These are phyloP conservation scores for Alnus rubra DNA, from an alignment of 306 rosid species.

Conservation along the genomic window DNA sequence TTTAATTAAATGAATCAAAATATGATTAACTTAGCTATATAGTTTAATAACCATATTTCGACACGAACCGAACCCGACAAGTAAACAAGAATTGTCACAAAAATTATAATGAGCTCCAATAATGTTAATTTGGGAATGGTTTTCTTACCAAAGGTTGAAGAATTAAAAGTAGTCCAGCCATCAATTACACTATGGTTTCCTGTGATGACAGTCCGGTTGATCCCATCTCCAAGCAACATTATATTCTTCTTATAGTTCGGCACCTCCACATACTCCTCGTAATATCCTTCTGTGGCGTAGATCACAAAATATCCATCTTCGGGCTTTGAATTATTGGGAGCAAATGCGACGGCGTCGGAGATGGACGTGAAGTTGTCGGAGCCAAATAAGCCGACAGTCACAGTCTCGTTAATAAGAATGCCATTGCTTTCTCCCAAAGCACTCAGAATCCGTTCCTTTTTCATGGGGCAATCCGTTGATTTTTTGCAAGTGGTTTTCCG, in stretches of 20 bases:
- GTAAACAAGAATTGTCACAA: too few species aligned
- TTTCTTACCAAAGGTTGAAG: conserved; percentile 70
- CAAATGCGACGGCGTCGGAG: conserved; percentile 58
- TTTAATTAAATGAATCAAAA: too few species aligned
- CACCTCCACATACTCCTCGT: conserved; percentile 61
- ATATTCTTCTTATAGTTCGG: conserved; percentile 55
- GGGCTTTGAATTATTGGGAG: conserved; percentile 53
- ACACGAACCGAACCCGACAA: too few species aligned
- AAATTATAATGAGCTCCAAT: too few species aligned
- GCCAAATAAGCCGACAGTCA: conserved; percentile 48
- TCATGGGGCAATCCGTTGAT: conserved; percentile 18
- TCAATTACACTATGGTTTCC: conserved; percentile 66
- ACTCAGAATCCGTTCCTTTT: conserved; percentile 38
- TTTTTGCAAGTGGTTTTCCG: conserved; percentile 35
- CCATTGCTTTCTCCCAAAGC: conserved; percentile 41
- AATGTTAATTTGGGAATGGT: background rate
- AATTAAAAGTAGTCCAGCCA: conserved; percentile 78
- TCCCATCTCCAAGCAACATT: conserved; percentile 77
- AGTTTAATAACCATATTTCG: too few species aligned
- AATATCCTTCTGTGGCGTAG: conserved; percentile 56
- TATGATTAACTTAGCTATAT: too few species aligned
- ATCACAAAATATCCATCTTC: conserved; percentile 68
- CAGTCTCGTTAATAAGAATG: conserved; percentile 45
- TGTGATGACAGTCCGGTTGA: conserved; percentile 58
- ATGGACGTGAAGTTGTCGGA: conserved; percentile 62